phyloP scores from a whole-genome alignment of 192 early-diverging fungal genomes.

The Thamnidium elegans region DNA sequence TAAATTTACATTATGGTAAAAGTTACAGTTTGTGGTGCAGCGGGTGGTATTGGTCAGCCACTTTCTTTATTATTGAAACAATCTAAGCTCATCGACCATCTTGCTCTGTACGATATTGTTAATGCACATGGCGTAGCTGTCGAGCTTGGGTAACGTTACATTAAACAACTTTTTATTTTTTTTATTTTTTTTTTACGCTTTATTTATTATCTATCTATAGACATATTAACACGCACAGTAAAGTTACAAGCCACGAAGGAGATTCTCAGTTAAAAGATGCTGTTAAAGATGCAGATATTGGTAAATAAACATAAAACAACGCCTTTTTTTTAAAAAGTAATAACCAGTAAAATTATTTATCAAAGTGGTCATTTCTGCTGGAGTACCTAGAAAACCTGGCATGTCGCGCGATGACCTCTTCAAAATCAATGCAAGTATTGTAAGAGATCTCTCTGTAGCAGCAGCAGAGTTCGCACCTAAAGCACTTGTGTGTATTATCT shows the following conservation, averaged over 20 bases:
- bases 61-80: slow-evolving; percentile 92
- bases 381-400: slow-evolving; percentile 96
- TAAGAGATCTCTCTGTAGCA: slow-evolving; percentile 76
- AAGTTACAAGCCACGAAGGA: slow-evolving; percentile 73
- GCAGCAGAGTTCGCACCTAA: slow-evolving; percentile 79
- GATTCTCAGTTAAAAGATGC: slow-evolving; percentile 63
- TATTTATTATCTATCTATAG: slow-evolving; percentile 4
- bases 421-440: slow-evolving; percentile 97
- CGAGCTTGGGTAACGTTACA: slow-evolving; percentile 59
- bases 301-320: slow-evolving; percentile 20
- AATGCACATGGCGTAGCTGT: slow-evolving; percentile 97
- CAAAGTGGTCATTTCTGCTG: slow-evolving; percentile 91
- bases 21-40: slow-evolving; percentile 66
- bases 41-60: slow-evolving; percentile 96
- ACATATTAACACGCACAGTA: slow-evolving; percentile 84
- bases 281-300: slow-evolving; percentile 57
- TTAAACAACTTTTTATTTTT: background rate
- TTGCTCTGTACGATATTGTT: slow-evolving; percentile 95
- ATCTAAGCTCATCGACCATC: slow-evolving; percentile 78
- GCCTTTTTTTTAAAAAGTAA: background rate
- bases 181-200: background rate
- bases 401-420: slow-evolving; percentile 99
- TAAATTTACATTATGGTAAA: slow-evolving; percentile 44
- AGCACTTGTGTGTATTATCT: slow-evolving; percentile 86
- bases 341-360: background rate